These are phyloP conservation scores for Sporothrix euskadiensis DNA, from an alignment of 2,329 filamentous ascomycete genomes.

Conservation along the genomic window DNA sequence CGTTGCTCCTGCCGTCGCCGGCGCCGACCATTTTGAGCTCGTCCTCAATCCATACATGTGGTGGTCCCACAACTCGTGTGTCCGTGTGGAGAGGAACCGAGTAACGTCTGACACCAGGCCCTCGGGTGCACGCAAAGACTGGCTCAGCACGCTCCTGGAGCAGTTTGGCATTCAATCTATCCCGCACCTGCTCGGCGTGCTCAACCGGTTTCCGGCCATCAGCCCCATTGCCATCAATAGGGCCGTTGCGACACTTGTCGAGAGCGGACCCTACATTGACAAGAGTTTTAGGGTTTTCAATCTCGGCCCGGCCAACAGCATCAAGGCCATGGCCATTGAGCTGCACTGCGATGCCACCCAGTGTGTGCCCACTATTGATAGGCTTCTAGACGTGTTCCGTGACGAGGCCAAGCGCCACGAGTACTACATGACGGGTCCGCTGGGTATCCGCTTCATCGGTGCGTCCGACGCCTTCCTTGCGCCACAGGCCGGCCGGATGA, in stretches of 20 bases:
- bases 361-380: conserved; percentile 33
- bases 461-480: conserved; percentile 35
- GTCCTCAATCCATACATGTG: conserved; percentile 35
- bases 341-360: conserved; percentile 34
- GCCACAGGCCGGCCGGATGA: conserved; percentile 34
- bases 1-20: conserved; percentile 30
- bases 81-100: conserved; percentile 33
- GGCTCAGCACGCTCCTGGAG: conserved; percentile 32
- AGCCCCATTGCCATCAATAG: conserved; percentile 33
- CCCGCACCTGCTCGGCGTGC: conserved; percentile 29
- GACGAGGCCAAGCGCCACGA: conserved; percentile 30
- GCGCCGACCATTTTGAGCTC: conserved; percentile 36
- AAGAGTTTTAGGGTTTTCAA: conserved; percentile 36
- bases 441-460: conserved; percentile 35
- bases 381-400: conserved; percentile 32
- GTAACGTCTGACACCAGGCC: conserved; percentile 20
- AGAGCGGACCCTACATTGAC: conserved; percentile 35
- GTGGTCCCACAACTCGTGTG: conserved; percentile 31
- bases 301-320: conserved; percentile 34
- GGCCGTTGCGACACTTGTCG: conserved; percentile 33
- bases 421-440: conserved; percentile 35
- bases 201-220: conserved; percentile 32
- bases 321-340: conserved; percentile 34
- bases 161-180: conserved; percentile 33
- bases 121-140: conserved; percentile 33